These are phyloP conservation scores for Rhodofomes roseus DNA, from an alignment of 1,284 basidiomycete genomes.

Conservation along the genomic window DNA sequence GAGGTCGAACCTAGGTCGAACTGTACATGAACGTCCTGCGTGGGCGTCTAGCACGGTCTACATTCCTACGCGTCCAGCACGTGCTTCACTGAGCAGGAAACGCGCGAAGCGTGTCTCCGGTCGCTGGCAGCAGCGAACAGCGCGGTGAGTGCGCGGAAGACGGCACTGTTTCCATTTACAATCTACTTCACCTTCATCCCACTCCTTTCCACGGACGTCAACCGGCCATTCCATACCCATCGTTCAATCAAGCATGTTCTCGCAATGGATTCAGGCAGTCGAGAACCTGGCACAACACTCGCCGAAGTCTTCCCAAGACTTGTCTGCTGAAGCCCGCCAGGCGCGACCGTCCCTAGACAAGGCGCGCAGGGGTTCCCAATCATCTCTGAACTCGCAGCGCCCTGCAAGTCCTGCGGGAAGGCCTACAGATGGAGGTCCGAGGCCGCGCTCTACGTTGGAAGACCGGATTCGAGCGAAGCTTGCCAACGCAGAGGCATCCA, in stretches of 20 bases:
- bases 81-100: neutral
- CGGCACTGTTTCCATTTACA: neutral
- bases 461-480: constrained; percentile 65
- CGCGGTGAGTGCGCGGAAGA: neutral
- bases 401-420: constrained; percentile 35
- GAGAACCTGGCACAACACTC: constrained; percentile 26
- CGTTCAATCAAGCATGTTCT: constrained; percentile 23
- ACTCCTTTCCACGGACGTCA: neutral
- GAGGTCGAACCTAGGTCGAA: too few relatives aligned
- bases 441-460: constrained; percentile 47
- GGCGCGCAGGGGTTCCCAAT: constrained; percentile 17
- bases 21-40: neutral
- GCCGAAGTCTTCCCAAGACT: constrained; percentile 26
- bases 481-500: constrained; percentile 47
- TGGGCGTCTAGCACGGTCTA: neutral
- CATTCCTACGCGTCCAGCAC: neutral
- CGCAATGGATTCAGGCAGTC: constrained; percentile 28
- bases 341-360: constrained; percentile 21
- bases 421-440: constrained; percentile 10
- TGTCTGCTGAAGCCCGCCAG: constrained; percentile 16
- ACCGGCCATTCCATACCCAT: neutral
- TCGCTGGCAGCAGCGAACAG: neutral
- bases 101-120: neutral
- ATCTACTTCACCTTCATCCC: neutral
- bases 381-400: constrained; percentile 53